phyloP scores from a whole-genome alignment of 2,329 filamentous ascomycete genomes.

The Talaromyces sp. region DNA sequence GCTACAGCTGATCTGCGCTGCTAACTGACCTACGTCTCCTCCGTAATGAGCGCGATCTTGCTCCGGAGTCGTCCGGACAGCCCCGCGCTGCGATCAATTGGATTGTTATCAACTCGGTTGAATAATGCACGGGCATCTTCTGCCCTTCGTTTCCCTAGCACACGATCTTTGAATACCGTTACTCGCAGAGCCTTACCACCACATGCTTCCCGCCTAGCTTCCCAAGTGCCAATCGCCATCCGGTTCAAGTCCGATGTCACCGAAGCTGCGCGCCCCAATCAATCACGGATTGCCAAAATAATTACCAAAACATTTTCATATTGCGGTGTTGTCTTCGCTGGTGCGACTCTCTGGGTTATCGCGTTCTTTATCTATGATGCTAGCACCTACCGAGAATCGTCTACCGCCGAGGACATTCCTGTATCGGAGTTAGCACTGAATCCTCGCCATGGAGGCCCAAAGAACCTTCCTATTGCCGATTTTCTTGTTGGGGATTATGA shows the following conservation, averaged over 20 bases:
- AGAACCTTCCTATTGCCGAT: constrained; percentile 91
- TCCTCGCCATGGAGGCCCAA: constrained; percentile 82
- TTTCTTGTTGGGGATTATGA: constrained; percentile 89
- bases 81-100: constrained; percentile 31
- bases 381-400: constrained; percentile 78
- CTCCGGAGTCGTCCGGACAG: constrained; percentile 33
- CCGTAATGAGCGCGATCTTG: constrained; percentile 36
- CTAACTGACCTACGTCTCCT: constrained; percentile 15
- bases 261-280: constrained; percentile 20
- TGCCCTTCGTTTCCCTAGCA: constrained; percentile 14
- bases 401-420: constrained; percentile 69
- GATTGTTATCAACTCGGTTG: constrained; percentile 24
- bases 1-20: constrained; percentile 11
- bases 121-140: constrained; percentile 16
- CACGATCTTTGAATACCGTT: constrained; percentile 27
- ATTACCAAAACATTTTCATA: constrained; percentile 70
- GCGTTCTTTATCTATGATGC: constrained; percentile 95
- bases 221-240: constrained; percentile 28
- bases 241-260: constrained; percentile 37
- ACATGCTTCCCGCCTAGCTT: constrained; percentile 14
- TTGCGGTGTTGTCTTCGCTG: constrained; percentile 73
- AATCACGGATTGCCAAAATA: constrained; percentile 51
- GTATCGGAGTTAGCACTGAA: constrained; percentile 83
- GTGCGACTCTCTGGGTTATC: constrained; percentile 69
- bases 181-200: constrained; percentile 16